Conservation (phyloP, 176 grass and related monocot genomes). For the Phoenix dactylifera region DNA sequence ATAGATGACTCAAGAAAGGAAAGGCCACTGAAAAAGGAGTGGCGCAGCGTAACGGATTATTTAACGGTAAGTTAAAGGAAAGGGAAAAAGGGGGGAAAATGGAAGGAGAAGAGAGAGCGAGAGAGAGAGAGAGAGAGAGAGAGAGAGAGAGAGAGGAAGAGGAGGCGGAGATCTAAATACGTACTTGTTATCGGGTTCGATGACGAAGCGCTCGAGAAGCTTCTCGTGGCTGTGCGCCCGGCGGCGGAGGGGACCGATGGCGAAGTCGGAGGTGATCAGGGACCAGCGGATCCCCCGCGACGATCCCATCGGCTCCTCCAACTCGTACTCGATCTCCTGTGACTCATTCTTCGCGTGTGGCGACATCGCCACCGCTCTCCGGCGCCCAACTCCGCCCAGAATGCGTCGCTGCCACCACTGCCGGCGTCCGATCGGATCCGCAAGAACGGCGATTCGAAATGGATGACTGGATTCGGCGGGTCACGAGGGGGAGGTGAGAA, state of each 20-base stretch:
- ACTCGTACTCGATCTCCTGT: constrained; percentile 34
- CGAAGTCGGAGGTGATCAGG: constrained; percentile 46
- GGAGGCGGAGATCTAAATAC: background rate
- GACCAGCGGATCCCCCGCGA: constrained; percentile 47
- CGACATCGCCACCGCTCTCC: background rate
- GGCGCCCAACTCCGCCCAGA: too few species aligned
- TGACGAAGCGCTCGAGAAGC: constrained; percentile 39
- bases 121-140: background rate
- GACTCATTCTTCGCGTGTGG: constrained; percentile 3
- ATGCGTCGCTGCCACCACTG: too few species aligned
- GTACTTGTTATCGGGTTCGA: constrained; percentile 68
- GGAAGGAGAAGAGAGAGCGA: background rate
- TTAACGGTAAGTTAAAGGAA: background rate
- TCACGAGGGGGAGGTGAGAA: too few species aligned
- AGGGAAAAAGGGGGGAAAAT: background rate
- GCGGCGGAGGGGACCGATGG: constrained; percentile 28
- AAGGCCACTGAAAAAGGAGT: too few species aligned
- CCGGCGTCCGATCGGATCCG: background rate
- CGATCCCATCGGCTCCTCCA: constrained; percentile 36
- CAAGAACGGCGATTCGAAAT: too few species aligned
- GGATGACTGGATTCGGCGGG: too few species aligned
- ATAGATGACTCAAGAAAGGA: too few species aligned
- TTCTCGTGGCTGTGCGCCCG: constrained; percentile 12
- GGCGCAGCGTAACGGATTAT: too few species aligned
- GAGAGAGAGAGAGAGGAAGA: background rate